Conservation (phyloP, 176 grass and related monocot species). For the Echinochloa phyllopogon region DNA sequence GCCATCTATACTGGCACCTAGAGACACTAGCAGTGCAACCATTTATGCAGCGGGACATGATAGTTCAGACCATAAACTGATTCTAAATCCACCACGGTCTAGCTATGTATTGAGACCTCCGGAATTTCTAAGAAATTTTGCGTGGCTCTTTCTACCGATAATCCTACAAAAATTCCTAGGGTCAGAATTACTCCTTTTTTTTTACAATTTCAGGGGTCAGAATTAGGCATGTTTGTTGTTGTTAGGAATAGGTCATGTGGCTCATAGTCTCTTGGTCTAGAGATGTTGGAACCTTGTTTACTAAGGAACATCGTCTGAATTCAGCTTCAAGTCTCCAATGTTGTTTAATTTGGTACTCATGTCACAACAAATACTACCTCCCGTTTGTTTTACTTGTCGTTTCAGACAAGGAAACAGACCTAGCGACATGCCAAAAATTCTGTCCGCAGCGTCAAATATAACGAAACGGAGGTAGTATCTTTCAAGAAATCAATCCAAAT, state of each 20-base stretch:
- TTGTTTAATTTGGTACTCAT: not conserved
- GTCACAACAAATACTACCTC: not conserved
- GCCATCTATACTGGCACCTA: constrained; percentile 42
- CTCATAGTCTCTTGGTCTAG: not conserved
- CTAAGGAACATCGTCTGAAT: not conserved
- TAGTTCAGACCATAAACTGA: not conserved
- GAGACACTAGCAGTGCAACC: constrained; percentile 31
- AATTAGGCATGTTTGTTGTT: not conserved
- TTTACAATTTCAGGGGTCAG: not conserved
- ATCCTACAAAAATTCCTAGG: not conserved
- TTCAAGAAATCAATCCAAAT: not conserved
- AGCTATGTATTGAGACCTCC: not conserved
- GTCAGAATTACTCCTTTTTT: too few species aligned
- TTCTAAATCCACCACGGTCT: not conserved
- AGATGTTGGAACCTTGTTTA: not conserved
- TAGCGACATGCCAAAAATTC: too few species aligned
- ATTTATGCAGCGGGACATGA: constrained; percentile 22
- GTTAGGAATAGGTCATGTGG: not conserved
- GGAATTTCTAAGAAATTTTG: not conserved
- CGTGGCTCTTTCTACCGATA: not conserved
- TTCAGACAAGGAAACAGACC: too few species aligned
- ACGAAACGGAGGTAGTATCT: too few species aligned
- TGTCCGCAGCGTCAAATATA: too few species aligned
- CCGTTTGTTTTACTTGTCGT: too few species aligned
- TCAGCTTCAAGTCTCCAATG: not conserved